Evolutionary conservation across 495 filamentous ascomycete genomes (phyloP).

Genomic region (Talaromyces adpressus): DNA sequence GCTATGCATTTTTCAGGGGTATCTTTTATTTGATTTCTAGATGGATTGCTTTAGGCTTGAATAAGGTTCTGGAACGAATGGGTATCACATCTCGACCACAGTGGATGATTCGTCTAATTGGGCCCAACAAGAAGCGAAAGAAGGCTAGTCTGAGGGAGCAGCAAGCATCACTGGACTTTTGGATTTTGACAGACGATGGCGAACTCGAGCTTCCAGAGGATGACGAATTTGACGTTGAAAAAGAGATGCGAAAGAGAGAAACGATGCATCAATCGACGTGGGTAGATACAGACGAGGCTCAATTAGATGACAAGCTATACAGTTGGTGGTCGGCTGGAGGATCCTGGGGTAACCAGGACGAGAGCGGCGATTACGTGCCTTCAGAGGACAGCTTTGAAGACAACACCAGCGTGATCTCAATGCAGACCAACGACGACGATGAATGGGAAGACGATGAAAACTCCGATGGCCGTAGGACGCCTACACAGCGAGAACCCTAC

Average conservation of each 20-base stretch:
- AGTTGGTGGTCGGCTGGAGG: slow-evolving; percentile 71
- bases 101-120: slow-evolving; percentile 44
- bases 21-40: slow-evolving; percentile 60
- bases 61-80: slow-evolving; percentile 48
- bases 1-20: slow-evolving; percentile 63
- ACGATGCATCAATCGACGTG: slow-evolving; percentile 24
- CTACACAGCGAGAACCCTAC: slow-evolving; percentile 52
- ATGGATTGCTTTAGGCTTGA: slow-evolving; percentile 47
- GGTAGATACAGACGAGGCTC: slow-evolving; percentile 47
- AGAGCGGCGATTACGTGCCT: slow-evolving; percentile 62
- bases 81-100: slow-evolving; percentile 56
- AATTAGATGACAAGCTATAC: slow-evolving; percentile 67
- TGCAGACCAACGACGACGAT: slow-evolving; percentile 43
- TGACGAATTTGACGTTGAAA: slow-evolving; percentile 69
- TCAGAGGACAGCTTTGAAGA: slow-evolving; percentile 56
- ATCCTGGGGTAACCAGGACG: slow-evolving; percentile 75
- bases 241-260: slow-evolving; percentile 56
- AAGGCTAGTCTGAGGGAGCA: slow-evolving; percentile 12
- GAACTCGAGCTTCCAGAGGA: slow-evolving; percentile 47
- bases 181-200: slow-evolving; percentile 50
- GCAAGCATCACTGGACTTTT: slow-evolving; percentile 46
- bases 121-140: slow-evolving; percentile 15
- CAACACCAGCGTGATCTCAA: slow-evolving; percentile 70
- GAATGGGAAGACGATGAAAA: slow-evolving; percentile 46
- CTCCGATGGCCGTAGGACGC: slow-evolving; percentile 63